A percentile compares a stretch with the other conserved stretches of the same genome.
Evolutionary conservation across 192 early-diverging fungal genomes (phyloP).

Genomic region (Radiomyces spectabilis): DNA sequence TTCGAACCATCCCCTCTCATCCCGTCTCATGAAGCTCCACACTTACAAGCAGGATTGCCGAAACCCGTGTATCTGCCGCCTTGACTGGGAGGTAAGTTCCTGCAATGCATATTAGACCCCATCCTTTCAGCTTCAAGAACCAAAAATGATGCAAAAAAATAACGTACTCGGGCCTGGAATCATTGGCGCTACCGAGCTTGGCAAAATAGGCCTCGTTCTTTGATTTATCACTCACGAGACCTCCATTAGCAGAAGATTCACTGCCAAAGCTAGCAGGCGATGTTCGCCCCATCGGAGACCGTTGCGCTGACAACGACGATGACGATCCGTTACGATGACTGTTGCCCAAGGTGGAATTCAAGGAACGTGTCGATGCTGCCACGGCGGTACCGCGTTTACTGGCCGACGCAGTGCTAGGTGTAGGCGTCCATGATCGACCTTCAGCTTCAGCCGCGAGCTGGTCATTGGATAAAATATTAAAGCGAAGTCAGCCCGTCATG

Average conservation of each 20-base stretch:
- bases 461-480: too few species aligned
- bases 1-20: background rate
- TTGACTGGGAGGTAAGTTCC: slow-evolving; percentile 52
- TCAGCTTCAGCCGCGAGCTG: slow-evolving; percentile 53
- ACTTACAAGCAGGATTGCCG: slow-evolving; percentile 46
- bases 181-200: slow-evolving; percentile 52
- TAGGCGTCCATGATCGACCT: slow-evolving; percentile 48
- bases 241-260: background rate
- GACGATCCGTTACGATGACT: background rate
- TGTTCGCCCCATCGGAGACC: slow-evolving; percentile 13
- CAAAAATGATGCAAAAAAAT: background rate
- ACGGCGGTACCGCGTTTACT: slow-evolving; percentile 15
- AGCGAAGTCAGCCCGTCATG: too few species aligned
- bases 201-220: slow-evolving; percentile 79
- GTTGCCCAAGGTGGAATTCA: slow-evolving; percentile 9
- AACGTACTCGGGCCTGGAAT: slow-evolving; percentile 39
- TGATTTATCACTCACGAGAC: slow-evolving; percentile 39
- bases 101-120: too few species aligned
- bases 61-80: slow-evolving; percentile 74
- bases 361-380: slow-evolving; percentile 21
- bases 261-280: slow-evolving; percentile 11
- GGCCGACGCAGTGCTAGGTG: slow-evolving; percentile 6
- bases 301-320: slow-evolving; percentile 8
- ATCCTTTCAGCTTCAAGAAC: too few species aligned
- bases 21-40: background rate